phyloP scores from a whole-genome alignment of 108 stramenopile genomes.

The Nitzschia sp. region DNA sequence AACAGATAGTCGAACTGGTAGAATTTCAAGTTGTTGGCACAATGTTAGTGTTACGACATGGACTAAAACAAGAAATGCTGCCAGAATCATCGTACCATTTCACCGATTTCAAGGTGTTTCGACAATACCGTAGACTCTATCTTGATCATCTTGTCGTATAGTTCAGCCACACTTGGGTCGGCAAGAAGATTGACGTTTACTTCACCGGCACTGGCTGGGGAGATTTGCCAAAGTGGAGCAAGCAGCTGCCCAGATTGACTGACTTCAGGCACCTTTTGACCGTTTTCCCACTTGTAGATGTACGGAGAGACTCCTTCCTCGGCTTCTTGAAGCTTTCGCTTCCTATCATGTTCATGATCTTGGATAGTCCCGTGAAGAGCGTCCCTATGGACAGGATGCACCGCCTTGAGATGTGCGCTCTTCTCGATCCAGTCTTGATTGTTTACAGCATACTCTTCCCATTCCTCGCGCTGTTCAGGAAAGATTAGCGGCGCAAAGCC shows the following conservation, averaged over 20 bases:
- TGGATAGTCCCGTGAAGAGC: conserved; percentile 17
- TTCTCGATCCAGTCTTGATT: conserved; percentile 27
- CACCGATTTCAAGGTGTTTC: conserved; percentile 1
- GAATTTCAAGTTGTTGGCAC: not conserved
- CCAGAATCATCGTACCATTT: conserved; percentile 4
- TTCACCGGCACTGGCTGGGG: conserved; percentile 5
- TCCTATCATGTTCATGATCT: conserved; percentile 18
- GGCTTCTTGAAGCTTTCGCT: not conserved
- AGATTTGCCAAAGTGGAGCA: conserved; percentile 31
- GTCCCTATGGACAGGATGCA: conserved; percentile 5
- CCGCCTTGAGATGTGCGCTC: conserved; percentile 12
- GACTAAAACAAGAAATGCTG: not conserved
- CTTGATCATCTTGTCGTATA: conserved; percentile 3
- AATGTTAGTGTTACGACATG: not conserved
- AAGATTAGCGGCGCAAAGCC: conserved; percentile 25
- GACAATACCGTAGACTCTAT: conserved; percentile 6
- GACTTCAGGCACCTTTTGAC: not conserved
- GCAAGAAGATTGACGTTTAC: conserved; percentile 28
- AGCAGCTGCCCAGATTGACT: not conserved
- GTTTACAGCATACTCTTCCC: conserved; percentile 25
- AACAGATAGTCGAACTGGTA: conserved; percentile 18
- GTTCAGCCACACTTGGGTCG: conserved; percentile 2
- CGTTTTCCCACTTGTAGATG: conserved; percentile 12
- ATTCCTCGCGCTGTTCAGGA: conserved; percentile 1
- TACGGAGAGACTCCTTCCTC: not conserved